Evolutionary conservation across 495 filamentous ascomycete genomes (phyloP), one percentile per base, ranked within the genome.

Genomic region (Cryomyces antarcticus): DNA sequence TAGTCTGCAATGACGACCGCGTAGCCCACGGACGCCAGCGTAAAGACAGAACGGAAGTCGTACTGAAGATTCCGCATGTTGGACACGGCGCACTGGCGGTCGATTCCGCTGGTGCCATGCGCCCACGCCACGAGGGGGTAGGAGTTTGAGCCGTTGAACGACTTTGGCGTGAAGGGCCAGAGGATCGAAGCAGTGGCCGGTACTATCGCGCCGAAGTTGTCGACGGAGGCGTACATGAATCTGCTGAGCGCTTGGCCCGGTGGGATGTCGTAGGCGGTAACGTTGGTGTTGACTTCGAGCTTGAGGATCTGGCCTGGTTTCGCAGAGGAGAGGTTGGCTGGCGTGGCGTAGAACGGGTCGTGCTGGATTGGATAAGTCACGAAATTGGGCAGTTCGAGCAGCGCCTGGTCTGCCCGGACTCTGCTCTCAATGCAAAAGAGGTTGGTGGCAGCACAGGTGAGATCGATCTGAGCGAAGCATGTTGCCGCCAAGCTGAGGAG

Each of bases 1-100:
- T 70, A 73, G 48, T 75, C 71, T 3, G 71, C 57, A 0, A 62
- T 69, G n/a, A 75, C 58, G 5, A 73, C 70, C 11, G 63, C 69
- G 45, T 68, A 72, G 9, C 71, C 71, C 4, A 60, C 54, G 7
- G 64, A 47, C 0, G 62, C 70, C 13, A 73, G 51, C 5, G 58
- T 48, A 44, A 62, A 72, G 0, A 68, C 63, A 1, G 57, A 58
- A 9, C 55, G 33, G 46, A 60, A 57, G 24, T 61, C 53, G 35
- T 72, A 67, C 56, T 56, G 62, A 1, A 75, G 62, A 12, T 52
- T 57, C 9, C 66, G 63, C 41, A 64, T 50, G 28, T 62, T 54
- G 12, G 62, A 67, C 7, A 70, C 70, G 2, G 60, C 63, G n/a
- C 56, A 52, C 3, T 67, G 48, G 12, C 52, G 54, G 30, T 52